Percentiles rank a stretch among this genome's conserved stretches.
Evolutionary conservation across 2,329 filamentous ascomycete species (phyloP).

Genomic region (Alternaria arbusti): DNA sequence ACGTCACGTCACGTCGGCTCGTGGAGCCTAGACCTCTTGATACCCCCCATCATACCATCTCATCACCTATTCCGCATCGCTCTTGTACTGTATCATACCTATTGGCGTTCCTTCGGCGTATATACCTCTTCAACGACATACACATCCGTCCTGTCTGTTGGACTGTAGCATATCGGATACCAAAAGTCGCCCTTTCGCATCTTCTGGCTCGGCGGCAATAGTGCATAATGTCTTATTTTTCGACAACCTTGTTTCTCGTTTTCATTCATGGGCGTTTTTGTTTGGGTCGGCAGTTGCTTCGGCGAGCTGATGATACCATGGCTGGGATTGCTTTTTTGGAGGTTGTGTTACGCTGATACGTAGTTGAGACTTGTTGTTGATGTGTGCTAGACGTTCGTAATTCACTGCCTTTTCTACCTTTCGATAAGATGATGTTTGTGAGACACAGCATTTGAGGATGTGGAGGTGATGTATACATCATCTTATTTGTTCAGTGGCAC

Average conservation of each 20-base stretch:
- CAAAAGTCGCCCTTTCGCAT: not conserved
- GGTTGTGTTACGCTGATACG: not conserved
- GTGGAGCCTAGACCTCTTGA: not conserved
- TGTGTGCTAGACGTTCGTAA: not conserved
- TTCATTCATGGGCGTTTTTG: not conserved
- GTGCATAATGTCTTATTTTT: constrained; percentile 1
- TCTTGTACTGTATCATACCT: constrained; percentile 5
- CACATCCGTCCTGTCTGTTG: not conserved
- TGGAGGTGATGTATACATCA: not conserved
- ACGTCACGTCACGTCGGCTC: not conserved
- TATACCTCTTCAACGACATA: constrained; percentile 4
- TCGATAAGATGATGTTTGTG: too few relatives aligned
- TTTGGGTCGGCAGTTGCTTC: not conserved
- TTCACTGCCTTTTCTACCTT: too few relatives aligned
- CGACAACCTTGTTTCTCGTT: not conserved
- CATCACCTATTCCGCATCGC: not conserved
- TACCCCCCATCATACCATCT: not conserved
- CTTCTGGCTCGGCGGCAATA: not conserved
- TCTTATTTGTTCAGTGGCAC: not conserved
- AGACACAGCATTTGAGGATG: too few relatives aligned
- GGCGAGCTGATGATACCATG: not conserved
- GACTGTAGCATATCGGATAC: constrained; percentile 1
- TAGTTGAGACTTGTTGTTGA: not conserved
- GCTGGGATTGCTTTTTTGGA: not conserved
- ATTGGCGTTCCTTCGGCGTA: constrained; percentile 2